A percentile compares a stretch with the other conserved stretches of the same genome.
These are phyloP conservation scores for Metarhizium album DNA, from an alignment of 2,329 filamentous ascomycete species.

Conservation along the genomic window DNA sequence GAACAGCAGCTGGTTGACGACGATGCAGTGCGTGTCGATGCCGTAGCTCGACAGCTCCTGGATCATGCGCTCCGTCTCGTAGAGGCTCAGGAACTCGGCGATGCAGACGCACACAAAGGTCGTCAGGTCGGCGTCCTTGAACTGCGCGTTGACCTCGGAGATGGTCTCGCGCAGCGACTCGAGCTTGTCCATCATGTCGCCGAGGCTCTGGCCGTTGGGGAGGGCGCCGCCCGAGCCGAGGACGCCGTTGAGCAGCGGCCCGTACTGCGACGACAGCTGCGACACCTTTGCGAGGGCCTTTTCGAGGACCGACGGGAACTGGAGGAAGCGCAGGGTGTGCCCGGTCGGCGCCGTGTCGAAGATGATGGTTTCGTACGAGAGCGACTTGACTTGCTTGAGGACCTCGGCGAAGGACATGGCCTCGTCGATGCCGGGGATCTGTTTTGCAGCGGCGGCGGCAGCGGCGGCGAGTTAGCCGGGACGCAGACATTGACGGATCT, in stretches of 20 bases:
- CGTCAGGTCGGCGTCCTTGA: conserved; percentile 91
- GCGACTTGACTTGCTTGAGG: conserved; percentile 96
- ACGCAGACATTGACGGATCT: too few relatives aligned
- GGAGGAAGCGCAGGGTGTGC: conserved; percentile 95
- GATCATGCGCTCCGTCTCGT: conserved; percentile 99
- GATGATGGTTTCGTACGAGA: conserved; percentile 97
- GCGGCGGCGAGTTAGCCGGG: too few relatives aligned
- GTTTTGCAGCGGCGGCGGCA: not conserved
- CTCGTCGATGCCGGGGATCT: conserved; percentile 98
- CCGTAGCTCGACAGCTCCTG: conserved; percentile 88
- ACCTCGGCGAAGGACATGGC: conserved; percentile 99
- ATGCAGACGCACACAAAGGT: conserved; percentile 99
- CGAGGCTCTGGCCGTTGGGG: conserved; percentile 85
- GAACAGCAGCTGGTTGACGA: conserved; percentile 96
- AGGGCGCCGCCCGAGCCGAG: conserved; percentile 65
- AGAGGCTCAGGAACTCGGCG: conserved; percentile 89
- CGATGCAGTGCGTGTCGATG: conserved; percentile 95
- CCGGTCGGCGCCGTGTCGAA: conserved; percentile 98
- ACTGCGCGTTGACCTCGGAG: conserved; percentile 90
- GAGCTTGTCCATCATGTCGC: conserved; percentile 89
- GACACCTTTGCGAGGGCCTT: conserved; percentile 97
- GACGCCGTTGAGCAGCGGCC: conserved; percentile 88
- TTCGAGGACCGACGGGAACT: conserved; percentile 95
- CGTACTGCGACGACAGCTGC: conserved; percentile 87
- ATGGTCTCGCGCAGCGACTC: conserved; percentile 90